Evolutionary conservation across 352 stramenopile species (phyloP).

Genomic region (Pythium apleroticum): DNA sequence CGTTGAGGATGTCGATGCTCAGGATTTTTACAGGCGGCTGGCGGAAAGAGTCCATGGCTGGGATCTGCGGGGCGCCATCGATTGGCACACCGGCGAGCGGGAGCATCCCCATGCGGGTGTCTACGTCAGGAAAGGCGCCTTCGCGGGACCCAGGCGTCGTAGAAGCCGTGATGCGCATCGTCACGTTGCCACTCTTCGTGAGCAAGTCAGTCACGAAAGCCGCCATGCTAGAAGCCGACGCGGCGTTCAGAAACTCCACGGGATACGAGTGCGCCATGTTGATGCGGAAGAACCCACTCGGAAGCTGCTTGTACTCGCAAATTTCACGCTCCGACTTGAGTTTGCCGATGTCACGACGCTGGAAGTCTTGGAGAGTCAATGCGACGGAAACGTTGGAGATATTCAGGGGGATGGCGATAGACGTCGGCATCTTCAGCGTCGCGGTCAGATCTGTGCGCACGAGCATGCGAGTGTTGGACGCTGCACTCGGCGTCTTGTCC

Average conservation of each 20-base stretch:
- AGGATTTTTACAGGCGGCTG: conserved; percentile 61
- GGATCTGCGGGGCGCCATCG: conserved; percentile 44
- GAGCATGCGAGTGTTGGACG: conserved; percentile 69
- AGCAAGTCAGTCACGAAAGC: conserved; percentile 58
- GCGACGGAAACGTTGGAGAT: conserved; percentile 68
- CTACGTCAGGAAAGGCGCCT: conserved; percentile 59
- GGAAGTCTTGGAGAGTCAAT: conserved; percentile 47
- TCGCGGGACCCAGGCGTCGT: conserved; percentile 8
- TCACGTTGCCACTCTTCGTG: conserved; percentile 56
- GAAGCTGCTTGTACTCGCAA: conserved; percentile 65
- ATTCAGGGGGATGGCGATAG: conserved; percentile 63
- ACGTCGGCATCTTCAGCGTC: conserved; percentile 68
- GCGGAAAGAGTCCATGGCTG: conserved; percentile 72
- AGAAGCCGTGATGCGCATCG: conserved; percentile 50
- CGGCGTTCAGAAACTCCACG: conserved; percentile 42
- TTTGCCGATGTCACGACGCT: conserved; percentile 38
- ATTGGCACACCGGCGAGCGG: conserved; percentile 62
- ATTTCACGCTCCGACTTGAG: conserved; percentile 51
- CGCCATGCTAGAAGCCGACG: conserved; percentile 50
- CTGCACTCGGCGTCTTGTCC: not conserved
- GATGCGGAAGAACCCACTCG: conserved; percentile 56
- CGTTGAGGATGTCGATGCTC: conserved; percentile 61
- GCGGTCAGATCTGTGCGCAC: conserved; percentile 68
- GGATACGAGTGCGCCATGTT: conserved; percentile 76
- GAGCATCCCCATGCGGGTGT: conserved; percentile 77